A percentile compares a stretch with the other conserved stretches of the same genome.
Conservation (phyloP, 1,284 basidiomycete species). For the Neolentinus lepideus region DNA sequence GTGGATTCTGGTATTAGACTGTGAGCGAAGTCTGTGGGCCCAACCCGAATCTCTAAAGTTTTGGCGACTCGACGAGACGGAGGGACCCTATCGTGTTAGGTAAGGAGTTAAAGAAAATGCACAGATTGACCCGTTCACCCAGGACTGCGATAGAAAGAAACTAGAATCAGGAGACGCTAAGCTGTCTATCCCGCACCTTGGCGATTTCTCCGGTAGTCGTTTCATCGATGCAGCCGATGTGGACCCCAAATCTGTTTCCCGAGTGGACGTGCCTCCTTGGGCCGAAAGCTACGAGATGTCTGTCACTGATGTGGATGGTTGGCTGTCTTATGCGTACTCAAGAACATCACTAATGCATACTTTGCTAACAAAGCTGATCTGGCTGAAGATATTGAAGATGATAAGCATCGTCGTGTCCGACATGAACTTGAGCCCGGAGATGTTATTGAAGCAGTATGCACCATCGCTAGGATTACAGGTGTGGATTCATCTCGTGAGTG, state of each 20-base stretch:
- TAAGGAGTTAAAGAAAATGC: conserved; percentile 21
- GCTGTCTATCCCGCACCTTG: conserved; percentile 41
- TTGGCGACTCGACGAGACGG: conserved; percentile 84
- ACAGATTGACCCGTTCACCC: not conserved
- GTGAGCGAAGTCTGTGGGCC: conserved; percentile 80
- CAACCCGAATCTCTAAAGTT: conserved; percentile 36
- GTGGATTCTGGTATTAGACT: conserved; percentile 48
- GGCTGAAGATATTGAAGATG: conserved; percentile 67
- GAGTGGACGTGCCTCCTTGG: conserved; percentile 71
- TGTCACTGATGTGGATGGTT: conserved; percentile 57
- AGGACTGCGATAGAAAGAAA: conserved; percentile 48
- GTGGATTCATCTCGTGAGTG: conserved; percentile 81
- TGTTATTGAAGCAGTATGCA: conserved; percentile 84
- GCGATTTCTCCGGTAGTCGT: conserved; percentile 37
- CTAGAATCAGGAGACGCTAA: conserved; percentile 56
- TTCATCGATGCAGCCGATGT: conserved; percentile 55
- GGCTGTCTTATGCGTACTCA: conserved; percentile 7
- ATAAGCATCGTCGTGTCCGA: conserved; percentile 71
- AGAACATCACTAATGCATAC: too few relatives aligned
- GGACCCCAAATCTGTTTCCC: conserved; percentile 50
- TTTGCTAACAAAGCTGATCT: conserved; percentile 48
- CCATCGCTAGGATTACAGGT: conserved; percentile 79
- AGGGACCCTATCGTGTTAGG: conserved; percentile 82
- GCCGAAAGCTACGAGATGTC: conserved; percentile 73
- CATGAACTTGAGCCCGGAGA: conserved; percentile 88